These are phyloP conservation scores for Draba incana DNA, from an alignment of 345 rosid genomes.

Conservation along the genomic window DNA sequence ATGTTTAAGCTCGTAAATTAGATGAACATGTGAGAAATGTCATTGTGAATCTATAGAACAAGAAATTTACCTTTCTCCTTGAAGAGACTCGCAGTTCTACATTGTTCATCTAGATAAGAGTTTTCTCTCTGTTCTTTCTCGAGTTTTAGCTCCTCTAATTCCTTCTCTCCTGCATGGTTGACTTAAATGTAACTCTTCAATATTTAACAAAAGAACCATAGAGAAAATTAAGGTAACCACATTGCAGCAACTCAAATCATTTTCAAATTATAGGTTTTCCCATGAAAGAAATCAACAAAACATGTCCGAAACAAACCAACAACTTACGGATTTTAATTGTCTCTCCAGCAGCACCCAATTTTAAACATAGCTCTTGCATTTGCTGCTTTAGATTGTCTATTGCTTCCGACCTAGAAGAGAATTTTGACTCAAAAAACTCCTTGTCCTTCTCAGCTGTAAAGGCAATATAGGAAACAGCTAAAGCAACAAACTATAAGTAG, in stretches of 20 bases:
- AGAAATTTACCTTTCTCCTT: constrained; percentile 63
- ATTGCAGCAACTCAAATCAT: constrained; percentile 19
- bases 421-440: constrained; percentile 26
- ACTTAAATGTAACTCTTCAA: constrained; percentile 30
- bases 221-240: neutral
- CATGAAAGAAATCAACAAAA: no score
- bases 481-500: constrained; percentile 5
- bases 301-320: constrained; percentile 15
- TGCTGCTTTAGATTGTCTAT: constrained; percentile 39
- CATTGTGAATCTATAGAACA: constrained; percentile 17
- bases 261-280: neutral
- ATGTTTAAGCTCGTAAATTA: constrained; percentile 4
- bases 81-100: constrained; percentile 51
- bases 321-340: constrained; percentile 59
- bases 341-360: constrained; percentile 54
- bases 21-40: constrained; percentile 11
- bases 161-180: constrained; percentile 57
- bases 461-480: constrained; percentile 33
- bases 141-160: constrained; percentile 61
- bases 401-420: constrained; percentile 32
- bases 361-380: constrained; percentile 31
- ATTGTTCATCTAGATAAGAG: constrained; percentile 51
- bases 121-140: constrained; percentile 61
- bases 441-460: constrained; percentile 65
- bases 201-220: constrained; percentile 1